These are phyloP conservation scores for Elongisporangium prolatum DNA, from an alignment of 352 stramenopile species.

Conservation along the genomic window DNA sequence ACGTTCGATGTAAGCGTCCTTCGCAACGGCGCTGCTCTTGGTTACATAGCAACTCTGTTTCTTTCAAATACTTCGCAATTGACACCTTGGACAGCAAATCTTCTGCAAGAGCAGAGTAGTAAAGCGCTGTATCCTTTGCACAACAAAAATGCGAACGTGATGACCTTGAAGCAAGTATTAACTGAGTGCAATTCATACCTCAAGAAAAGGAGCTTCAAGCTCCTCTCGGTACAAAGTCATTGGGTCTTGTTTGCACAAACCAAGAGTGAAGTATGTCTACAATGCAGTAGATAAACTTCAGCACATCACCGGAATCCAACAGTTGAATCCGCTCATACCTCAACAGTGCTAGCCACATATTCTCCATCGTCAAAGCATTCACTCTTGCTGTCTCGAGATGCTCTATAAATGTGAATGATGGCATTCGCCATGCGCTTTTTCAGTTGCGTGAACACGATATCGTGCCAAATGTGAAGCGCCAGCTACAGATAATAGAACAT, in stretches of 20 bases:
- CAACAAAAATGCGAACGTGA: background rate
- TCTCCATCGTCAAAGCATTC: conserved; percentile 75
- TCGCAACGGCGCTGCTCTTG: conserved; percentile 82
- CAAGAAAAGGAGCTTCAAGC: conserved; percentile 64
- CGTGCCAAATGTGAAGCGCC: conserved; percentile 81
- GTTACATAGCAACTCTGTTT: conserved; percentile 64
- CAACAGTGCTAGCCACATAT: conserved; percentile 55
- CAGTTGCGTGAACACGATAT: conserved; percentile 66
- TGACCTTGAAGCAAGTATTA: background rate
- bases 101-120: conserved; percentile 63
- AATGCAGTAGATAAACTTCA: conserved; percentile 1
- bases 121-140: conserved; percentile 52
- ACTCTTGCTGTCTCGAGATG: conserved; percentile 36
- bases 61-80: conserved; percentile 70
- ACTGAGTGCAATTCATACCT: conserved; percentile 17
- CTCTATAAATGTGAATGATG: conserved; percentile 65
- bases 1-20: conserved; percentile 70
- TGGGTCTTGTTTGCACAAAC: conserved; percentile 67
- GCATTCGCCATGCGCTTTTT: conserved; percentile 63
- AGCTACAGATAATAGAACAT: conserved; percentile 28
- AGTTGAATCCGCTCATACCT: conserved; percentile 25
- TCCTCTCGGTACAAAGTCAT: conserved; percentile 82
- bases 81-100: conserved; percentile 56
- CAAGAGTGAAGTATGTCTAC: conserved; percentile 77
- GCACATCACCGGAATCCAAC: background rate